These are phyloP conservation scores for Colletotrichum sp. DNA, from an alignment of 2,329 filamentous ascomycete genomes.

Conservation along the genomic window DNA sequence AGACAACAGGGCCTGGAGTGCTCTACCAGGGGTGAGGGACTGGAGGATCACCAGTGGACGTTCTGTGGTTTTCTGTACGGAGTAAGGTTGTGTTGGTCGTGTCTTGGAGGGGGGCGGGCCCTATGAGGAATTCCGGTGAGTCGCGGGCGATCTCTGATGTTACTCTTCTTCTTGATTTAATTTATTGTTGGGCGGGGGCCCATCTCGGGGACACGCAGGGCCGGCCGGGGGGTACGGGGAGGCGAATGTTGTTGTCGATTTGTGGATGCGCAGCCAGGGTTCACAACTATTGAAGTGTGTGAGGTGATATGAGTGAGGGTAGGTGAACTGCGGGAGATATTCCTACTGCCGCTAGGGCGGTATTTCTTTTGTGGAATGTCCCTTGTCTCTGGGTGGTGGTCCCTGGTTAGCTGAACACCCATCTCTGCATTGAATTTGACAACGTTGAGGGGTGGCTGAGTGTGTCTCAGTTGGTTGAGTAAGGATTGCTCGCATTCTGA, in stretches of 20 bases:
- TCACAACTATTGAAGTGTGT: conserved; percentile 14
- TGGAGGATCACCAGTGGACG: neutral
- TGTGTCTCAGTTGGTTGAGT: neutral
- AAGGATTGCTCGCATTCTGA: neutral
- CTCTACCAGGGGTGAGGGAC: neutral
- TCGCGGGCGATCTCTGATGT: neutral
- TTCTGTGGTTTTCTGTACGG: neutral
- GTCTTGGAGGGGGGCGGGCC: neutral
- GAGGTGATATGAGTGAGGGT: neutral
- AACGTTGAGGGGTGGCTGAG: neutral
- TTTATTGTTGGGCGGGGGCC: neutral
- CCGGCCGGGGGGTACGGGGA: neutral
- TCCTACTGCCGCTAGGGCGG: neutral
- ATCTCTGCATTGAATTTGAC: neutral
- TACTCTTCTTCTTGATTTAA: neutral
- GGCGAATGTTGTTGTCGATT: neutral
- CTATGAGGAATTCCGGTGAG: neutral
- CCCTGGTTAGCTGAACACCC: neutral
- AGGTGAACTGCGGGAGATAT: neutral
- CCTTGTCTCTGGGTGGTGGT: neutral
- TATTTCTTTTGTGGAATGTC: neutral
- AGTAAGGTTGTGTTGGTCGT: neutral
- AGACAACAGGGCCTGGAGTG: neutral
- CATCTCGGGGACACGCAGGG: neutral
- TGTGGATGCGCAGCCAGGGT: neutral